Evolutionary conservation across 1,284 basidiomycete genomes (phyloP), one percentile per base, ranked within the genome.

Genomic region (Lignosus rhinocerotis): DNA sequence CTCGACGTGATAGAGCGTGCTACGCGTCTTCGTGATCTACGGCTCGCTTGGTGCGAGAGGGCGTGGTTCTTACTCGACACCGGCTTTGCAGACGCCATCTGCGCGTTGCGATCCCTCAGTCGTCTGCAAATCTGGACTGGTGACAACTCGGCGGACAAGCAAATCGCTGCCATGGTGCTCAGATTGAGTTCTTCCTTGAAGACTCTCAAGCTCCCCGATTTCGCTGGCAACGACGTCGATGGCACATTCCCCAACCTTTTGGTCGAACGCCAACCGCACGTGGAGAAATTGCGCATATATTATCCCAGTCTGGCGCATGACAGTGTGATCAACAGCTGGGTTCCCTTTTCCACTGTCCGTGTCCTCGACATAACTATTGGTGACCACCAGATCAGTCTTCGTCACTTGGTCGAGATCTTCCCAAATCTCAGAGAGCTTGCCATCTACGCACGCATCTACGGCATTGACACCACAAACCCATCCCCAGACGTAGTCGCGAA

Each of bases 351-450:
- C 3, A 17, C 42, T 14, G 45, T 60, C 8, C 61, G 53, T 41
- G 19, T 9, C 6, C 61, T 63, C 7, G 36, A 21, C 19, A 34
- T 63, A 12, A 32, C 30, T 6, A 32, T 61, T 30, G 46, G 48
- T 8, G 48, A 47, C 14, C 6, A 21, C 1, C 10, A 41, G 0
- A 58, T 50, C 2, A 14, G 11, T 11, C 46, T 59, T 14, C 45
- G 11, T 1, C 53, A 50, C 6, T 9, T 62, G 36, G 17, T 31
- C 30, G 1, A 12, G 10, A 38, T 51, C n/a, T 62, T 62, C 33
- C 61, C 61, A 5, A 46, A 49, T 42, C 21, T 60, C 16, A 52
- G 36, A 17, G 50, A 62, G 53, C 49, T 62, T 14, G 6, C 55
- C 16, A 33, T 58, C 33, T 19, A 10, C 11, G 54, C 54, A 1